phyloP scores from a whole-genome alignment of 106 monocot species.

The Dactylorhiza incarnata region DNA sequence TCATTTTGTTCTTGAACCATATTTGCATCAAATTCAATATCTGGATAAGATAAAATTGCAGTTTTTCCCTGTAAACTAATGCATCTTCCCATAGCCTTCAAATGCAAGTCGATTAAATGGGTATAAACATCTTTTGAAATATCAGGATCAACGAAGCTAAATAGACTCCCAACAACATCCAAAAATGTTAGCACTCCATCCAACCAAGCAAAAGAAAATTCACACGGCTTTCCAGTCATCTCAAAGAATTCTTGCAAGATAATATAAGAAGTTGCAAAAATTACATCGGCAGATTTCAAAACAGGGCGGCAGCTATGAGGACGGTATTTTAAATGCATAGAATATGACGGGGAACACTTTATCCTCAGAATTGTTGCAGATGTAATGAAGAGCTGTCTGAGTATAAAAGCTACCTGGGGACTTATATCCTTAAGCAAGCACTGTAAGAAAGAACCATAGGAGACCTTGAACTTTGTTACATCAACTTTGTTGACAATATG shows the following conservation, averaged over 20 bases:
- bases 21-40: slow-evolving; percentile 44
- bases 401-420: slow-evolving; percentile 36
- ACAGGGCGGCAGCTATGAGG: slow-evolving; percentile 4
- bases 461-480: slow-evolving; percentile 18
- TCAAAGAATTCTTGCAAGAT: slow-evolving; percentile 42
- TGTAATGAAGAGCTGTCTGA: slow-evolving; percentile 59
- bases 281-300: slow-evolving; percentile 19
- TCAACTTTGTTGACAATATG: slow-evolving; percentile 18
- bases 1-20: slow-evolving; percentile 22
- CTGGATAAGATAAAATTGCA: slow-evolving; percentile 64
- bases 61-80: slow-evolving; percentile 65
- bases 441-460: slow-evolving; percentile 23
- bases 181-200: slow-evolving; percentile 74
- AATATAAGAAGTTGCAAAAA: slow-evolving; percentile 34
- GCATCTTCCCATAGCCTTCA: slow-evolving; percentile 78
- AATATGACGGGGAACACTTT: slow-evolving; percentile 17
- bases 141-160: slow-evolving; percentile 30
- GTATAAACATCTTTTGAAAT: slow-evolving; percentile 45
- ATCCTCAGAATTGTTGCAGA: slow-evolving; percentile 69
- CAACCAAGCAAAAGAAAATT: slow-evolving; percentile 44
- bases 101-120: slow-evolving; percentile 47
- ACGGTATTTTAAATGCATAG: slow-evolving; percentile 2
- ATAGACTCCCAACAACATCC: slow-evolving; percentile 41
- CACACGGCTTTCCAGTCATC: slow-evolving; percentile 10
- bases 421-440: slow-evolving; percentile 39